These are phyloP conservation scores for Pseudisothecium myosuroides DNA, from an alignment of 225 moss, liverwort and hornwort genomes.

Conservation along the genomic window DNA sequence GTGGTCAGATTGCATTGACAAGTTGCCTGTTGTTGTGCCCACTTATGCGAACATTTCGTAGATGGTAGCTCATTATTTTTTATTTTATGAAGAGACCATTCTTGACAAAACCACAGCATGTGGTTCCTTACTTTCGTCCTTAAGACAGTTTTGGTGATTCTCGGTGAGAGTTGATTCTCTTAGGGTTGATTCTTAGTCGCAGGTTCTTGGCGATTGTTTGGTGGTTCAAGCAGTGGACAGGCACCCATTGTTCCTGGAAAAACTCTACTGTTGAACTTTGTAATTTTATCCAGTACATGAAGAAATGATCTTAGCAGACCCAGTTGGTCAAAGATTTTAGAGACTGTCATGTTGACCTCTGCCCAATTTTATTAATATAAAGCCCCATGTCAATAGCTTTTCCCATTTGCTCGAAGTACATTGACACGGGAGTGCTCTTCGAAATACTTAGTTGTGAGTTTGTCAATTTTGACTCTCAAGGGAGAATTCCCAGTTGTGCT, in stretches of 20 bases:
- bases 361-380: background rate
- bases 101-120: background rate
- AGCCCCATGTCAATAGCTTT: background rate
- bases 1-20: conserved; percentile 46
- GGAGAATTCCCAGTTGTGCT: background rate
- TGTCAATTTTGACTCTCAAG: background rate
- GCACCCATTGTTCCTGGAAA: conserved; percentile 15
- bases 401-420: background rate
- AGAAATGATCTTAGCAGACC: background rate
- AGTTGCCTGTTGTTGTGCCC: conserved; percentile 32
- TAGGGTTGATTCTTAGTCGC: background rate
- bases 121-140: background rate
- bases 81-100: background rate
- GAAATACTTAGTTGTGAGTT: background rate
- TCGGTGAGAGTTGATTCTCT: background rate
- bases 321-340: background rate
- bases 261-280: background rate
- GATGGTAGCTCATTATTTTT: background rate
- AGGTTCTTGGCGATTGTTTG: background rate
- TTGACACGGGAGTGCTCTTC: background rate
- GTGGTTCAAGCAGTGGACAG: conserved; percentile 9
- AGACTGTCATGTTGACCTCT: background rate
- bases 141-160: background rate
- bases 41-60: conserved; percentile 30
- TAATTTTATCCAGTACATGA: conserved; percentile 9